Conservation (phyloP, 768 basidiomycete species). For the Piloderma croceum region DNA sequence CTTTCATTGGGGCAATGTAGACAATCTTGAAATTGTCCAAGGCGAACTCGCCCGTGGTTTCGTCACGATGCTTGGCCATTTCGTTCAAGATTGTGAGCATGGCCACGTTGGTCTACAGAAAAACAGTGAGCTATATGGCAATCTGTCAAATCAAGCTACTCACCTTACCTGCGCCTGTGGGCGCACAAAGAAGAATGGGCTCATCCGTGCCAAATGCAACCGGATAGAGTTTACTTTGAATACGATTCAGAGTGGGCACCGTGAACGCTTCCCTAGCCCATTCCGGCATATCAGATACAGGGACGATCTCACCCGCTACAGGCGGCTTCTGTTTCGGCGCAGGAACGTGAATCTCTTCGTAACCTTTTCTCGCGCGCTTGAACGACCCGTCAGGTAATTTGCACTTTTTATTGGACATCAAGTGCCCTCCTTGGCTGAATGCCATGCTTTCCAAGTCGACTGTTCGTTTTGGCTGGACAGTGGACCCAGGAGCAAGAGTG, state of each 20-base stretch:
- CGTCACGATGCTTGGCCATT: conserved; percentile 81
- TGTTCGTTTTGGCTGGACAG: conserved; percentile 75
- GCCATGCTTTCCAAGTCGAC: conserved; percentile 92
- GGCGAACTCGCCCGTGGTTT: conserved; percentile 73
- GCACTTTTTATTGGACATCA: conserved; percentile 99
- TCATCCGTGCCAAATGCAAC: conserved; percentile 93
- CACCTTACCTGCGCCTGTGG: conserved; percentile 98
- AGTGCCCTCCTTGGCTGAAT: conserved; percentile 92
- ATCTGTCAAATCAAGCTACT: too few species aligned
- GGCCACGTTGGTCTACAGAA: conserved; percentile 88
- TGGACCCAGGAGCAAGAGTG: conserved; percentile 82
- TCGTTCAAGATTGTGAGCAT: conserved; percentile 93
- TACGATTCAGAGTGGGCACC: conserved; percentile 74
- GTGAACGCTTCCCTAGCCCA: conserved; percentile 91
- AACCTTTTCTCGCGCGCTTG: conserved; percentile 94
- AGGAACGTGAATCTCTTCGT: conserved; percentile 96
- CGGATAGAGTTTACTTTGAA: conserved; percentile 92
- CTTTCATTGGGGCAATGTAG: conserved; percentile 99
- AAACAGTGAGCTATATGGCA: neutral
- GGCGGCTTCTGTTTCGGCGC: conserved; percentile 76
- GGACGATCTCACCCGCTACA: conserved; percentile 62
- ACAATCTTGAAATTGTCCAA: conserved; percentile 92
- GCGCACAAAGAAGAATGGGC: conserved; percentile 92
- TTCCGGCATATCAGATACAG: conserved; percentile 64
- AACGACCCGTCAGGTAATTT: conserved; percentile 97